These are phyloP conservation scores for Chenopodium quinoa DNA, from an alignment of 148 eudicot genomes.

Conservation along the genomic window DNA sequence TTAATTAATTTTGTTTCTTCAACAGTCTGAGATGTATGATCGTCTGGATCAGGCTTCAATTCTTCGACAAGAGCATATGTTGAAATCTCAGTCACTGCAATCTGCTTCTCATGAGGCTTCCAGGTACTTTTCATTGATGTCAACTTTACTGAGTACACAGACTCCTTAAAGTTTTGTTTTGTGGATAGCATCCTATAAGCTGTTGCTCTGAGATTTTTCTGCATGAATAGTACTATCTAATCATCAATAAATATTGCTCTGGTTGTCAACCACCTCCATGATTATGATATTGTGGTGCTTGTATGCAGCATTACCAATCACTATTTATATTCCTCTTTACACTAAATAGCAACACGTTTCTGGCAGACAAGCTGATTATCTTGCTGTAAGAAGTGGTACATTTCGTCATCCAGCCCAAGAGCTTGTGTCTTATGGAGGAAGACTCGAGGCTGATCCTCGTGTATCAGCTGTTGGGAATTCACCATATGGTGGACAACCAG, in stretches of 20 bases:
- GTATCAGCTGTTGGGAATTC: conserved; percentile 52
- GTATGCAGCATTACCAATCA: conserved; percentile 26
- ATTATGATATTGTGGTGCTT: conserved; percentile 18
- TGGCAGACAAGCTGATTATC: conserved; percentile 99
- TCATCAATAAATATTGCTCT: conserved; percentile 5
- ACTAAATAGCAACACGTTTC: conserved; percentile 76
- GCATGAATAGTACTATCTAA: not conserved
- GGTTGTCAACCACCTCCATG: conserved; percentile 18
- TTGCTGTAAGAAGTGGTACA: conserved; percentile 66
- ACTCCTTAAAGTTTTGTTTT: conserved; percentile 13
- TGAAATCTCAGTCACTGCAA: conserved; percentile 72
- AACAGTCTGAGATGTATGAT: conserved; percentile 75
- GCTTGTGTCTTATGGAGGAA: conserved; percentile 66
- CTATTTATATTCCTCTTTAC: conserved; percentile 33
- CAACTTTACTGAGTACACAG: not conserved
- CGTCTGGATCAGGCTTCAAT: conserved; percentile 70
- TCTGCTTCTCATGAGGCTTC: conserved; percentile 70
- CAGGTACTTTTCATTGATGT: conserved; percentile 53
- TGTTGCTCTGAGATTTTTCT: not conserved
- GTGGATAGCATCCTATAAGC: not conserved
- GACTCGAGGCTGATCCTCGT: conserved; percentile 71
- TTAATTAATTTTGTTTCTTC: conserved; percentile 6
- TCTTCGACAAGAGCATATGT: conserved; percentile 58
- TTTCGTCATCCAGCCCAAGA: conserved; percentile 71
- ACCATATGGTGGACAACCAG: conserved; percentile 61